Percentiles rank a stretch among this genome's conserved stretches.
Evolutionary conservation across 1,284 basidiomycete genomes (phyloP).

Genomic region (Ceratobasidium sp.): DNA sequence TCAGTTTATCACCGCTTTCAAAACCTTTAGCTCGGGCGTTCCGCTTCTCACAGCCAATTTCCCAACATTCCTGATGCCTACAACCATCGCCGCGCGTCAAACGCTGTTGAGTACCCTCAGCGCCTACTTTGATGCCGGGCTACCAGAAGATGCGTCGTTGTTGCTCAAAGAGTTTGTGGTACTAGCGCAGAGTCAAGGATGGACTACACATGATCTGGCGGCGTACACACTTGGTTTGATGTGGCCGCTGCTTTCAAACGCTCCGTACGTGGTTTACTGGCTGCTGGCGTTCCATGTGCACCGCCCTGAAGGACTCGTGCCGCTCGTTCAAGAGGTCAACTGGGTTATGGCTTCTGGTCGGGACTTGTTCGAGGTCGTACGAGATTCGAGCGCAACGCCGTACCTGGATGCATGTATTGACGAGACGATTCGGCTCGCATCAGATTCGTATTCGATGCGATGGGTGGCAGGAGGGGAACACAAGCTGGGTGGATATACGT

Average conservation of each 20-base stretch:
- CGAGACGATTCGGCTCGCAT: conserved; percentile 43
- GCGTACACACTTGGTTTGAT: conserved; percentile 48
- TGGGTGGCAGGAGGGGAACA: conserved; percentile 27
- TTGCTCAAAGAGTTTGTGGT: conserved; percentile 49
- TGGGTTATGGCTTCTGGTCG: conserved; percentile 33
- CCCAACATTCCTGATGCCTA: conserved; percentile 43
- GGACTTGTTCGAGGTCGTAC: conserved; percentile 16
- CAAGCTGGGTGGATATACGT: conserved; percentile 39
- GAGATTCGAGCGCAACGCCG: conserved; percentile 25
- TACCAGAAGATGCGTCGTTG: conserved; percentile 41
- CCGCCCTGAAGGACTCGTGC: conserved; percentile 48
- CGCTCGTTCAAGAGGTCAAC: conserved; percentile 52
- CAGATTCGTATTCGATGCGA: conserved; percentile 44
- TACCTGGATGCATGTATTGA: conserved; percentile 38
- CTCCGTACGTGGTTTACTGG: conserved; percentile 52
- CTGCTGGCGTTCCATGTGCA: conserved; percentile 52
- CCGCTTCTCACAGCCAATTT: conserved; percentile 53
- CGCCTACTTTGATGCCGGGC: conserved; percentile 50
- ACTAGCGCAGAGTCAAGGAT: conserved; percentile 47
- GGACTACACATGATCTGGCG: conserved; percentile 50
- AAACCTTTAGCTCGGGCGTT: conserved; percentile 52
- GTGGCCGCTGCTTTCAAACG: conserved; percentile 54
- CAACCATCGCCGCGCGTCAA: conserved; percentile 46
- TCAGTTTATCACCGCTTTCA: conserved; percentile 48
- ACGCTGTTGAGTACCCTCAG: conserved; percentile 48